Conservation (phyloP, 345 rosid genomes). For the Theobroma cacao region DNA sequence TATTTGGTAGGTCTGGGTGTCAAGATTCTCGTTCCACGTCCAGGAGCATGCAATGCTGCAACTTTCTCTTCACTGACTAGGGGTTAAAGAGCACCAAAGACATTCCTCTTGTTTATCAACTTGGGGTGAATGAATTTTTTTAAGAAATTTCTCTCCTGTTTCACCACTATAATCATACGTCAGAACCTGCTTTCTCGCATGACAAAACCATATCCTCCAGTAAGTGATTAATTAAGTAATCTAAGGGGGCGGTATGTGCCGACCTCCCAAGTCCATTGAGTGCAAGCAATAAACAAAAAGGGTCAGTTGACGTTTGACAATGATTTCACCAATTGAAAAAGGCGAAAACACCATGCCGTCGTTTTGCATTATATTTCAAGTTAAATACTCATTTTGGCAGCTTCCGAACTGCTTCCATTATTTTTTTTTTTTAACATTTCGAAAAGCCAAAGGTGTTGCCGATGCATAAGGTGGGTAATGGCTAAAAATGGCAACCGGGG, state of each 20-base stretch:
- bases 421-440: background rate
- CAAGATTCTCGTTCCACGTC: no score
- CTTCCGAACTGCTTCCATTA: background rate
- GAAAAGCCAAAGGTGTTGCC: background rate
- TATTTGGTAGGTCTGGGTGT: background rate
- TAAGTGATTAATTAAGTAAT: background rate
- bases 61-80: no score
- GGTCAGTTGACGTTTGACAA: background rate
- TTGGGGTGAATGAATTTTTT: no score
- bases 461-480: background rate
- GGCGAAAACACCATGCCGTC: background rate
- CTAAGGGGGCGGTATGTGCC: background rate
- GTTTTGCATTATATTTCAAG: background rate
- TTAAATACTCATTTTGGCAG: background rate
- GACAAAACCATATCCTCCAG: background rate
- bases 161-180: background rate
- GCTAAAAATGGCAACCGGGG: constrained; percentile 14
- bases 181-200: background rate
- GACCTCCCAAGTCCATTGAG: background rate
- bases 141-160: no score
- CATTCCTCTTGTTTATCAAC: no score
- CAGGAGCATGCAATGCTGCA: no score
- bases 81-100: no score
- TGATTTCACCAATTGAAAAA: no score
- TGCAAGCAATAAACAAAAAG: background rate